phyloP scores from a whole-genome alignment of 2,329 filamentous ascomycete species.

The Claviceps sorghi region DNA sequence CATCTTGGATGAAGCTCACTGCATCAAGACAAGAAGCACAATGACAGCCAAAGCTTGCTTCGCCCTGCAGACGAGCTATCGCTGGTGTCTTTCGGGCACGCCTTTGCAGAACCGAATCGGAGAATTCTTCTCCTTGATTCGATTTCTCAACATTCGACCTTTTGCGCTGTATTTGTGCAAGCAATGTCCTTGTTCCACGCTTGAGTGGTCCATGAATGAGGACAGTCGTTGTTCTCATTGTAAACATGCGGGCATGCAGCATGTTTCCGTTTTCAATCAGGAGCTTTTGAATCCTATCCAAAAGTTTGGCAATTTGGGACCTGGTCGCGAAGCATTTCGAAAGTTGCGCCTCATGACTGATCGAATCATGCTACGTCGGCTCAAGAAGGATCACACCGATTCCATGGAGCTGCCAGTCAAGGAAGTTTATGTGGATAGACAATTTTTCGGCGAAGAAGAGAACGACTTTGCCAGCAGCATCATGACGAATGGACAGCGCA shows the following conservation, averaged over 20 bases:
- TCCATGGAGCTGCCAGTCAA: slow-evolving; percentile 96
- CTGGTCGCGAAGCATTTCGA: slow-evolving; percentile 55
- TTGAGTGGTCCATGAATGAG: slow-evolving; percentile 72
- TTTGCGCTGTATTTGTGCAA: slow-evolving; percentile 95
- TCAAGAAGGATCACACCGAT: slow-evolving; percentile 86
- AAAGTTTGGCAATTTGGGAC: slow-evolving; percentile 42
- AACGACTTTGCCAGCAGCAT: slow-evolving; percentile 91
- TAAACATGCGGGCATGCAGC: slow-evolving; percentile 26
- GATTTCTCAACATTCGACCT: slow-evolving; percentile 76
- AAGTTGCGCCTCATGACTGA: slow-evolving; percentile 83
- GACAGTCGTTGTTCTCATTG: slow-evolving; percentile 59
- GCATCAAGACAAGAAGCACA: slow-evolving; percentile 80
- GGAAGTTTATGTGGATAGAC: slow-evolving; percentile 78
- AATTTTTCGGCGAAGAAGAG: slow-evolving; percentile 94
- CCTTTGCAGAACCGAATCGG: slow-evolving; percentile 95
- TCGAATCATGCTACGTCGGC: slow-evolving; percentile 85
- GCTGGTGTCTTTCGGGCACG: slow-evolving; percentile 92
- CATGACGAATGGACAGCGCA: slow-evolving; percentile 78
- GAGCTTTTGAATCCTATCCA: slow-evolving; percentile 79
- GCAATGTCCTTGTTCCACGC: slow-evolving; percentile 59
- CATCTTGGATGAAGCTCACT: slow-evolving; percentile 90
- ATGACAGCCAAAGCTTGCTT: slow-evolving; percentile 94
- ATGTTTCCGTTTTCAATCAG: slow-evolving; percentile 65
- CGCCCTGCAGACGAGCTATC: slow-evolving; percentile 71
- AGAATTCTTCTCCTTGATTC: slow-evolving; percentile 87